Evolutionary conservation across 805 yeast genomes (phyloP).

Genomic region (Metschnikowia baotianmanensis): DNA sequence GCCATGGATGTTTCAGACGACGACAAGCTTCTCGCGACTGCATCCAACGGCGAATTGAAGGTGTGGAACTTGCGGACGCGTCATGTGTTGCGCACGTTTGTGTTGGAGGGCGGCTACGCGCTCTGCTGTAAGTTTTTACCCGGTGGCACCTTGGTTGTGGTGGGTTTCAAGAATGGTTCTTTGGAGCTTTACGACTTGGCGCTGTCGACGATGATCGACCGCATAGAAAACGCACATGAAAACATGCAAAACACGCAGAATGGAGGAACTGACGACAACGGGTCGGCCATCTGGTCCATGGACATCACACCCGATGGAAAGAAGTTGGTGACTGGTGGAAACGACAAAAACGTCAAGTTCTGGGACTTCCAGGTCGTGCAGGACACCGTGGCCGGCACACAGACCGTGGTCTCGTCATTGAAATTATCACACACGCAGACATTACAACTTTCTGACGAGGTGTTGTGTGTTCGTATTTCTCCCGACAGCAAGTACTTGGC

Average conservation of each 20-base stretch:
- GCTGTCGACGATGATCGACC: slow-evolving; percentile 68
- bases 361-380: slow-evolving; percentile 79
- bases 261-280: slow-evolving; percentile 39
- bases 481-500: slow-evolving; percentile 78
- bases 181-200: slow-evolving; percentile 85
- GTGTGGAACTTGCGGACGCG: slow-evolving; percentile 79
- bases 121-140: slow-evolving; percentile 80
- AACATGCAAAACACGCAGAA: neutral
- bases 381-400: slow-evolving; percentile 70
- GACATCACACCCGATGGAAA: slow-evolving; percentile 86
- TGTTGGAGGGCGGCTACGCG: slow-evolving; percentile 76
- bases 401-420: slow-evolving; percentile 49
- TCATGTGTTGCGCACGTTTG: slow-evolving; percentile 77
- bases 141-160: slow-evolving; percentile 82
- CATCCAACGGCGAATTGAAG: slow-evolving; percentile 85
- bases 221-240: slow-evolving; percentile 65
- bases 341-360: slow-evolving; percentile 84
- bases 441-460: slow-evolving; percentile 82
- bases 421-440: slow-evolving; percentile 73
- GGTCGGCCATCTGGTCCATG: slow-evolving; percentile 80
- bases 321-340: slow-evolving; percentile 85
- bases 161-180: slow-evolving; percentile 86
- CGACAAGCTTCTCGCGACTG: slow-evolving; percentile 77
- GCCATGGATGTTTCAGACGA: slow-evolving; percentile 81
- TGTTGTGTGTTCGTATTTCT: slow-evolving; percentile 73